phyloP scores from a whole-genome alignment of 495 filamentous ascomycete genomes.

The Aspergillus steynii region DNA sequence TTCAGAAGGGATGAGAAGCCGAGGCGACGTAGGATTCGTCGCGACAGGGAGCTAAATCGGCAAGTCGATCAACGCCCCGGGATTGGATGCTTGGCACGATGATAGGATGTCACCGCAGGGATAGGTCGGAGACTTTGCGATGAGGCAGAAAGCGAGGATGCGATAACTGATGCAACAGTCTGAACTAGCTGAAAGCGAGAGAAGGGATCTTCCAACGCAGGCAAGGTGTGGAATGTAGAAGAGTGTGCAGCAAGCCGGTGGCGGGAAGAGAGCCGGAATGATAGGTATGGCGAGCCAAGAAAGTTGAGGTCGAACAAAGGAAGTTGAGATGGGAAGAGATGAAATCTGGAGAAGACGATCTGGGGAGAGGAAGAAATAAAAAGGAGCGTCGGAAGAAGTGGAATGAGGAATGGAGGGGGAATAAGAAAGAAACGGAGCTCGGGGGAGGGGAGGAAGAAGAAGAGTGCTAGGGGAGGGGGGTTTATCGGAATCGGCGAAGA shows the following conservation, averaged over 20 bases:
- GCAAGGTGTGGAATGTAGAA: conserved; percentile 10
- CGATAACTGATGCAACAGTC: conserved; percentile 1
- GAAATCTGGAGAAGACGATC: conserved; percentile 32
- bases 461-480: conserved; percentile 31
- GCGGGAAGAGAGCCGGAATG: conserved; percentile 13
- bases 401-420: conserved; percentile 44
- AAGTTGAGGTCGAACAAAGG: conserved; percentile 12
- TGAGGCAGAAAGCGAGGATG: not conserved
- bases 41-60: conserved; percentile 30
- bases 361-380: conserved; percentile 32
- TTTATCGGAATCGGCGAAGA: conserved; percentile 36
- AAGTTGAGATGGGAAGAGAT: conserved; percentile 15
- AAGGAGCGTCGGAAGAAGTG: conserved; percentile 22
- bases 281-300: conserved; percentile 17
- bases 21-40: conserved; percentile 27
- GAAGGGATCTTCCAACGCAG: conserved; percentile 13
- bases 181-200: not conserved
- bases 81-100: conserved; percentile 20
- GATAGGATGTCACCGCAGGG: conserved; percentile 16
- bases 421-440: conserved; percentile 34
- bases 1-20: conserved; percentile 20
- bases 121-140: conserved; percentile 10
- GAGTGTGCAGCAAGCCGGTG: conserved; percentile 6
- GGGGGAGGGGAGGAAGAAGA: conserved; percentile 41
- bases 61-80: conserved; percentile 34